These are phyloP conservation scores for Podila verticillata DNA, from an alignment of 192 early-diverging fungal species.

Conservation along the genomic window DNA sequence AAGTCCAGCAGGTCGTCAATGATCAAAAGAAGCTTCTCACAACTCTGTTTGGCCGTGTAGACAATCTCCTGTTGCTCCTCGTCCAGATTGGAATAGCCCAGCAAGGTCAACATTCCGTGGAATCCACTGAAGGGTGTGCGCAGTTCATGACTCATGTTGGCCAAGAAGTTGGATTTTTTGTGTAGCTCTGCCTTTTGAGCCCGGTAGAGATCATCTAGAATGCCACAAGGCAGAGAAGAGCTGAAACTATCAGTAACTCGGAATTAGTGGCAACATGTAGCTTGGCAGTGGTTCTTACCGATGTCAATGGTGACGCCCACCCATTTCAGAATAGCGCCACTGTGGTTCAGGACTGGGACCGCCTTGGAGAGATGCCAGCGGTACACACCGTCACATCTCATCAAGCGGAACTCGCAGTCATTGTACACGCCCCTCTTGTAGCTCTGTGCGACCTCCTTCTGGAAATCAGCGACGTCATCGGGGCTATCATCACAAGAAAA, in stretches of 20 bases:
- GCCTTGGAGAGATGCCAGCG: slow-evolving; percentile 48
- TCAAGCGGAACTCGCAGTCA: slow-evolving; percentile 50
- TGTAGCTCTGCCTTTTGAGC: slow-evolving; percentile 55
- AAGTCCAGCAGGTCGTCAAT: slow-evolving; percentile 60
- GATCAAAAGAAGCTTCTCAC: slow-evolving; percentile 59
- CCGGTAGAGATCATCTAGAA: slow-evolving; percentile 44
- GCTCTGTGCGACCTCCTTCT: slow-evolving; percentile 49
- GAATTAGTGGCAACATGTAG: too few relatives aligned
- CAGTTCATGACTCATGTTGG: slow-evolving; percentile 59
- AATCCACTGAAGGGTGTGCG: slow-evolving; percentile 62
- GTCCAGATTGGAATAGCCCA: slow-evolving; percentile 58
- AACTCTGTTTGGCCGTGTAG: slow-evolving; percentile 58
- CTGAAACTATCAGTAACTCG: too few relatives aligned
- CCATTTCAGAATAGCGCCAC: slow-evolving; percentile 42
- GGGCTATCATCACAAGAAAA: slow-evolving; percentile 15
- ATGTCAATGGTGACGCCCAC: slow-evolving; percentile 48
- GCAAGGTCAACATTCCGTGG: slow-evolving; percentile 62
- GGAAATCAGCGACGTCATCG: slow-evolving; percentile 42
- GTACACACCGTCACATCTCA: slow-evolving; percentile 47
- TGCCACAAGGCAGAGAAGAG: too few relatives aligned
- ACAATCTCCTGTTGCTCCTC: slow-evolving; percentile 61
- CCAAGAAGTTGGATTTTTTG: slow-evolving; percentile 59
- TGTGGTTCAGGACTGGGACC: slow-evolving; percentile 37
- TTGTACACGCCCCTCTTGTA: slow-evolving; percentile 51
- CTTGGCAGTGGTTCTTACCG: slow-evolving; percentile 6